A percentile compares a stretch with the other conserved stretches of the same genome.
Evolutionary conservation across 768 basidiomycete species (phyloP).

Genomic region (Boletus huronensis): DNA sequence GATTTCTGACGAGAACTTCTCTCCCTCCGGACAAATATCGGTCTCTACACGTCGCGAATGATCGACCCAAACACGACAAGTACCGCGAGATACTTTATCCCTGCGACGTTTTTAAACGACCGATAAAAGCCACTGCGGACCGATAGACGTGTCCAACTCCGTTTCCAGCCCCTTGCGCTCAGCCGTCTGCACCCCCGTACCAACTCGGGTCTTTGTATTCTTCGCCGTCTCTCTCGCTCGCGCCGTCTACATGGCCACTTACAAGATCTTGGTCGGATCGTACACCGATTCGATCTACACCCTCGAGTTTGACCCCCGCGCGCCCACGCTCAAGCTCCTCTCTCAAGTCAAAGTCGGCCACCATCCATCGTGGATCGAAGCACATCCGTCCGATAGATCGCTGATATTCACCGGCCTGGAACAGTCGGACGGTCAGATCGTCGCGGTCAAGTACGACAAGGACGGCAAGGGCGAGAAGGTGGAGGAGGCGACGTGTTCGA

Average conservation of each 20-base stretch:
- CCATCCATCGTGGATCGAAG: slow-evolving; percentile 76
- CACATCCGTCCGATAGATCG: slow-evolving; percentile 51
- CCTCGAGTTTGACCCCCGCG: slow-evolving; percentile 56
- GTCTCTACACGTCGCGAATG: not conserved
- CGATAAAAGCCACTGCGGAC: not conserved
- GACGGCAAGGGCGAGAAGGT: slow-evolving; percentile 45
- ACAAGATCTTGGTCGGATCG: slow-evolving; percentile 58
- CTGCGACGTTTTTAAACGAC: not conserved
- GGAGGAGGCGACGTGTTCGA: slow-evolving; percentile 39
- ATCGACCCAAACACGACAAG: not conserved
- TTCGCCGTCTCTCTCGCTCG: not conserved
- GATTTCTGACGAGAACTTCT: not conserved
- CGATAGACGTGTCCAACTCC: not conserved
- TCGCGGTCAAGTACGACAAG: slow-evolving; percentile 56
- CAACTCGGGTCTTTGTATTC: not conserved
- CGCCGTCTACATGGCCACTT: slow-evolving; percentile 15
- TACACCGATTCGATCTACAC: slow-evolving; percentile 62
- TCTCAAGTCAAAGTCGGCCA: slow-evolving; percentile 50
- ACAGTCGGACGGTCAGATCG: slow-evolving; percentile 59
- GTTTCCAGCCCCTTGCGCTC: not conserved
- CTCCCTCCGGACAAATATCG: not conserved
- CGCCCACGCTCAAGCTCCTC: slow-evolving; percentile 47
- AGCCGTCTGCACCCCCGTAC: too few species aligned
- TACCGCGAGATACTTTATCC: not conserved
- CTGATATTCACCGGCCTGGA: slow-evolving; percentile 67